Evolutionary conservation across 768 basidiomycete species (phyloP), one percentile per base, ranked within the genome.

Genomic region (Termitomyces sp.): DNA sequence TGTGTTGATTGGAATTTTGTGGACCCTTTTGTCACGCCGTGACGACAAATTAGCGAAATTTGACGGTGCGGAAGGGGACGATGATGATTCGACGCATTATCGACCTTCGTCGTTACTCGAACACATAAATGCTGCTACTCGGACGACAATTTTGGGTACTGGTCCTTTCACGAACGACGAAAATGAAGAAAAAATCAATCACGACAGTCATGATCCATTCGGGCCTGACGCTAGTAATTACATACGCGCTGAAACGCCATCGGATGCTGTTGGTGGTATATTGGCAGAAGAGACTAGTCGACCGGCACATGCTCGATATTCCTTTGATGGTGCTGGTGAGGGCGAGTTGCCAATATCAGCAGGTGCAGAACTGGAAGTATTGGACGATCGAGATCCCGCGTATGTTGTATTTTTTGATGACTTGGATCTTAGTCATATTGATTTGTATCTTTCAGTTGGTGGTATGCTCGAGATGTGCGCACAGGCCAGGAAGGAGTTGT

Each of bases 71-170:
- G 88, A 89, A 11, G 84, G 86, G 0, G 88, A 89, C 1, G 90
- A 94, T 36, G 88, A 92, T 48, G 87, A 89, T 67, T 89, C 89
- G 31, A 79, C 83, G 15, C 86, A 84, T 58, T 91, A 92, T 66
- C 84, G 92, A 6, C 94, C 94, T 1, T 94, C 93, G 0, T 94
- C 92, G 3, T 78, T 96, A 20, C 83, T 96, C 3, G 92, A 91
- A 57, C 92, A 96, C 66, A 93, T 96, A 75, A 94, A 94, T 65
- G 92, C 91, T 0, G 93, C 93, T 3, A 94, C 93, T 2, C 83
- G 92, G 42, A 88, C 85, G 0, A 92, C 93, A 6, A 93, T 94
- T 66, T 71, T 93, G 53, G 91, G 88, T 36, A 74, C 78, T 7
- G 73, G 73, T 59, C 76, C 79, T 0, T 79, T 76, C 64, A 72